Percentiles rank a stretch among this genome's conserved stretches.
These are phyloP conservation scores for Tetratostichococcus sp. DNA, from an alignment of 139 green algal species.

Conservation along the genomic window DNA sequence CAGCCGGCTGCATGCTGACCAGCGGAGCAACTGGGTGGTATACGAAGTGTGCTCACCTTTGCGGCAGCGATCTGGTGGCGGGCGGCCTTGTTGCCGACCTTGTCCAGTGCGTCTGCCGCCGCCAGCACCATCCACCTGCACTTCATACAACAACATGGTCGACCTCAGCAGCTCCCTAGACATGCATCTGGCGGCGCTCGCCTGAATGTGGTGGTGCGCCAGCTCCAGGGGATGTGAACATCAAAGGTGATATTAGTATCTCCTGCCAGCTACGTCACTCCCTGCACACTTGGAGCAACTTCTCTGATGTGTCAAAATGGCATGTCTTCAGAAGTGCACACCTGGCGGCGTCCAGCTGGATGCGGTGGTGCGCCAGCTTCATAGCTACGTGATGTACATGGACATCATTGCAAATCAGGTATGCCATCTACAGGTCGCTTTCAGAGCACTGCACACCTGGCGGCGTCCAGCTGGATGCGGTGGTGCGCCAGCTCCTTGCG, in stretches of 20 bases:
- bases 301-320: too few species aligned
- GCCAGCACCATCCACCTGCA: slow-evolving; percentile 70
- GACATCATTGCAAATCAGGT: too few species aligned
- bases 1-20: too few species aligned
- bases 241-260: too few species aligned
- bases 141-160: not conserved
- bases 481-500: slow-evolving; percentile 44
- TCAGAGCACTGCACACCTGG: slow-evolving; percentile 7
- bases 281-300: too few species aligned
- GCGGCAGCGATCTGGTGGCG: slow-evolving; percentile 77
- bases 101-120: slow-evolving; percentile 75
- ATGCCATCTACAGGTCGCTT: too few species aligned
- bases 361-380: slow-evolving; percentile 45
- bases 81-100: slow-evolving; percentile 75
- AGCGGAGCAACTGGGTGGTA: not conserved
- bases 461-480: slow-evolving; percentile 50
- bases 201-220: not conserved
- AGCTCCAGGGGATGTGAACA: too few species aligned
- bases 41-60: slow-evolving; percentile 50
- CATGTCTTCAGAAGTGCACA: too few species aligned
- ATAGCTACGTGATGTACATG: not conserved
- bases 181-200: too few species aligned
- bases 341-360: slow-evolving; percentile 47
- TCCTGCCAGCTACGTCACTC: too few species aligned
- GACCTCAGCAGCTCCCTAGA: too few species aligned